Percentiles rank a stretch among this genome's conserved stretches.
These are phyloP conservation scores for Crucihimalaya himalaica DNA, from an alignment of 345 rosid genomes.

Conservation along the genomic window DNA sequence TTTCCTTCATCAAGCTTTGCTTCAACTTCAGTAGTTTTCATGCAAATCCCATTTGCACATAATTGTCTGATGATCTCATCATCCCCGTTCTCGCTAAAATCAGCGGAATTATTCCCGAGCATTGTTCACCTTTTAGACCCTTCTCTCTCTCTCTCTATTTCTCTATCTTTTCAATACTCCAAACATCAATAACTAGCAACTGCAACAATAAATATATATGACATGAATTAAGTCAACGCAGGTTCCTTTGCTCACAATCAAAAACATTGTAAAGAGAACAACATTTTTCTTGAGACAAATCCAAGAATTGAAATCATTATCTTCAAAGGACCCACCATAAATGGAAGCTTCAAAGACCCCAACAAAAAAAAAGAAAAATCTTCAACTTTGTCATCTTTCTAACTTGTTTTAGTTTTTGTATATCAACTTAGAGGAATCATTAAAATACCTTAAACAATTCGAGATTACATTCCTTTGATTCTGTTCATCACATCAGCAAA, in stretches of 20 bases:
- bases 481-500: constrained; percentile 10
- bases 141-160: constrained; percentile 11
- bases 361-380: background rate
- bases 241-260: background rate
- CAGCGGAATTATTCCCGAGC: constrained; percentile 44
- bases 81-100: constrained; percentile 44
- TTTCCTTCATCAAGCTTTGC: constrained; percentile 90
- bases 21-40: constrained; percentile 76
- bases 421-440: constrained; percentile 13
- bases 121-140: constrained; percentile 39
- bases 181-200: constrained; percentile 36
- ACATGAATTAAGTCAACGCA: constrained; percentile 6
- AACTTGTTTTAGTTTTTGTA: background rate
- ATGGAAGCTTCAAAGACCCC: constrained; percentile 12
- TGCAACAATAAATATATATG: constrained; percentile 22
- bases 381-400: constrained; percentile 34
- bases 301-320: constrained; percentile 16
- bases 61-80: constrained; percentile 45
- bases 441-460: constrained; percentile 18
- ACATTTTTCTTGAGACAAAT: background rate
- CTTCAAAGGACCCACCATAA: constrained; percentile 40
- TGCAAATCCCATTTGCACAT: constrained; percentile 70
- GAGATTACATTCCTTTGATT: background rate
- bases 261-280: constrained; percentile 17
- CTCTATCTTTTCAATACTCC: constrained; percentile 5